Conservation (phyloP, 148 eudicot genomes). For the Selenicereus undatus region DNA sequence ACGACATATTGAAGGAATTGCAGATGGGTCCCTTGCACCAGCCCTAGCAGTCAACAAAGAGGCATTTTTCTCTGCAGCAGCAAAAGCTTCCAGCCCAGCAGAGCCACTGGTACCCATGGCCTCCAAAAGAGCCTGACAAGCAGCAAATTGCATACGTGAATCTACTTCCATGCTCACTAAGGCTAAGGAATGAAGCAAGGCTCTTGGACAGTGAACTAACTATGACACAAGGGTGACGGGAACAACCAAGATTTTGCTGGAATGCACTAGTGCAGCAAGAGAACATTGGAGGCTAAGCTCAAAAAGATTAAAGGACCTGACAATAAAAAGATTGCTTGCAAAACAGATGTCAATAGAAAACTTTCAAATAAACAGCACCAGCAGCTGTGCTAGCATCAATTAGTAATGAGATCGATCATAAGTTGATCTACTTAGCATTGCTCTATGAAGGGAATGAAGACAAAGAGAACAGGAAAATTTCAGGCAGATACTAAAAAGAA, state of each 20-base stretch:
- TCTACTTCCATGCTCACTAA: not conserved
- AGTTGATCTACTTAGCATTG: not conserved
- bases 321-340: not conserved
- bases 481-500: not conserved
- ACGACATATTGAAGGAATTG: conserved; percentile 96
- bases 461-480: not conserved
- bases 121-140: conserved; percentile 75
- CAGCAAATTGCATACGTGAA: not conserved
- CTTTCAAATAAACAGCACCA: not conserved
- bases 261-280: not conserved
- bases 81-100: conserved; percentile 76
- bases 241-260: not conserved
- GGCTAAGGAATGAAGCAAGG: not conserved
- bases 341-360: not conserved
- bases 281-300: not conserved
- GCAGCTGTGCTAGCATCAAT: not conserved
- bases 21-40: conserved; percentile 98
- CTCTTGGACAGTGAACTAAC: conserved; percentile 1
- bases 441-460: not conserved
- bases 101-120: conserved; percentile 83
- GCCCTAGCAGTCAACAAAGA: conserved; percentile 94
- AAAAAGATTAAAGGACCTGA: not conserved
- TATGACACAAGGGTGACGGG: not conserved
- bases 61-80: conserved; percentile 86
- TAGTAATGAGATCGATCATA: not conserved